Percentiles rank a stretch among this genome's conserved stretches.
phyloP scores from a whole-genome alignment of 306 rosid species.

The Crataegus laevigata region DNA sequence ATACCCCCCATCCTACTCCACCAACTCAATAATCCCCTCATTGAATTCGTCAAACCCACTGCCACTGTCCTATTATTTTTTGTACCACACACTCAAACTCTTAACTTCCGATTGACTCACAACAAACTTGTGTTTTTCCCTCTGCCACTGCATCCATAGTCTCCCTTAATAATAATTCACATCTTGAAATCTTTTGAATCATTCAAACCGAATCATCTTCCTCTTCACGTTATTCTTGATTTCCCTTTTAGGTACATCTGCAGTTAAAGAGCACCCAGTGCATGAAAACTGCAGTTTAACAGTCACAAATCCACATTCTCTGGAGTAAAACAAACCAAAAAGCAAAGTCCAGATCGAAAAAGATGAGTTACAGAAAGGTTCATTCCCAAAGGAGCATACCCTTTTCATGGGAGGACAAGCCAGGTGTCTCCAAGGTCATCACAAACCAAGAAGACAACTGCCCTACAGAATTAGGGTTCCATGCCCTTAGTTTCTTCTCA shows the following conservation, averaged over 20 bases:
- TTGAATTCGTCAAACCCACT: neutral
- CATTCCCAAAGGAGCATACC: conserved; percentile 82
- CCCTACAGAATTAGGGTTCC: conserved; percentile 12
- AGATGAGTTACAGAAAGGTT: conserved; percentile 58
- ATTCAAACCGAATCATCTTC: conserved; percentile 36
- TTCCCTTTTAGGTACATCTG: conserved; percentile 25
- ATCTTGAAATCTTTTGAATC: neutral
- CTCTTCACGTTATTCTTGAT: conserved; percentile 56
- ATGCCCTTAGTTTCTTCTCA: conserved; percentile 2
- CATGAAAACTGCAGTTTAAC: conserved; percentile 31
- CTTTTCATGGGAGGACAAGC: conserved; percentile 81
- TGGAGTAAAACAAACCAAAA: neutral
- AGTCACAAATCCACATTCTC: conserved; percentile 2
- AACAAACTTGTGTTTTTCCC: neutral
- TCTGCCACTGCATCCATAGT: neutral
- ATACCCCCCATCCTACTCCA: neutral
- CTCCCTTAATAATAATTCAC: neutral
- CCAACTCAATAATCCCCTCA: neutral
- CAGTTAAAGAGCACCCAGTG: conserved; percentile 37
- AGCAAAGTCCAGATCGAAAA: neutral
- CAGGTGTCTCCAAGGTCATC: conserved; percentile 58
- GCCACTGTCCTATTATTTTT: neutral
- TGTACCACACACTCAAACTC: neutral
- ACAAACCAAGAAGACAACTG: conserved; percentile 8
- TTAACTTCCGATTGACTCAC: neutral